These are phyloP conservation scores for Castanea mollissima DNA, from an alignment of 306 rosid species.

Conservation along the genomic window DNA sequence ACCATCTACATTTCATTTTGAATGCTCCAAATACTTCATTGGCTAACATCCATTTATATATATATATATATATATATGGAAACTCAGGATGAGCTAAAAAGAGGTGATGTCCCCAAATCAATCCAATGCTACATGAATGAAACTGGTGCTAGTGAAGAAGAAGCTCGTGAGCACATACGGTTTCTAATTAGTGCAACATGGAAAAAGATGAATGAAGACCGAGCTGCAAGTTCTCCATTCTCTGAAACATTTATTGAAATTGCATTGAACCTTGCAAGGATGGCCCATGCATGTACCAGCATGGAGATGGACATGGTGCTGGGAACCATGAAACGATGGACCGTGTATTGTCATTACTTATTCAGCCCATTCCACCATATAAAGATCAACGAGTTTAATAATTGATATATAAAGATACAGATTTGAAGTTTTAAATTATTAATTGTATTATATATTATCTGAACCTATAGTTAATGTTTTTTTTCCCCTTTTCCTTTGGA, in stretches of 20 bases:
- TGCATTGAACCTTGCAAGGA: constrained; percentile 5
- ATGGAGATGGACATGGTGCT: constrained; percentile 5
- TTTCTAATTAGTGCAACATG: constrained; percentile 11
- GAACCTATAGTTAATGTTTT: too few species aligned
- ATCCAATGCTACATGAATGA: neutral
- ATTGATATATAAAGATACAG: too few species aligned
- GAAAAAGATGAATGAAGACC: constrained; percentile 19
- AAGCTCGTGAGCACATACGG: constrained; percentile 13
- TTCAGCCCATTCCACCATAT: neutral
- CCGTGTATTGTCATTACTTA: neutral
- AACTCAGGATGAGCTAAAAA: constrained; percentile 9
- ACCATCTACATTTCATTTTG: too few species aligned
- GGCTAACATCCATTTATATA: too few species aligned
- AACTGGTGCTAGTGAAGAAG: neutral
- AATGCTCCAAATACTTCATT: too few species aligned
- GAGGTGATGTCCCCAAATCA: constrained; percentile 20
- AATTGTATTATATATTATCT: too few species aligned
- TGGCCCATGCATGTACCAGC: constrained; percentile 2
- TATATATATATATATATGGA: too few species aligned
- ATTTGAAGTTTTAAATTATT: too few species aligned
- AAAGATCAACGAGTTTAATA: neutral
- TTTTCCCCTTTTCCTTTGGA: too few species aligned
- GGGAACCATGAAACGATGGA: neutral
- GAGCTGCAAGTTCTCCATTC: neutral
- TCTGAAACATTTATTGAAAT: neutral